Evolutionary conservation across 2,329 filamentous ascomycete species (phyloP), one percentile per base, ranked within the genome.

Genomic region (Escovopsis sp.): DNA sequence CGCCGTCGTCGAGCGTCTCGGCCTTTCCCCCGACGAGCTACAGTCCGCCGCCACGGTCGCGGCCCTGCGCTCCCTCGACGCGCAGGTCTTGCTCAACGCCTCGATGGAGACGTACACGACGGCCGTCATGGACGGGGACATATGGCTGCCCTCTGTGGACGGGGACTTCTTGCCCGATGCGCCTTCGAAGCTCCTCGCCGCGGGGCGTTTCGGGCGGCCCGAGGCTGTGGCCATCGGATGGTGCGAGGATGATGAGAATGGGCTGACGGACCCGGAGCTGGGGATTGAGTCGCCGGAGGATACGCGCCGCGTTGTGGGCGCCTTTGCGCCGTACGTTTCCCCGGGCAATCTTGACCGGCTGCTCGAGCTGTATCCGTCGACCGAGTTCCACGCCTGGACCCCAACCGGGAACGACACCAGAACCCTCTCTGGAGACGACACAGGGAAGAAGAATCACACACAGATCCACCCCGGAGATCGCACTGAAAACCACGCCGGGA

Each of bases 221-320:
- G 69, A 81, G 0, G 73, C 73, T 2, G 67, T 79, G 34, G 63
- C 82, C 17, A 58, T 66, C 28, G 76, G 78, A 12, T 68, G 63
- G 63, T 54, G 50, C 28, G 47, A 66, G 21, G 51, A 62, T 36
- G 65, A 69, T 44, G 38, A 63, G 5, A 59, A 60, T 8, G 47
- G 57, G 19, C 65, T 62, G 46, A 64, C 60, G 3, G 49, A 60
- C 41, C 35, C 46, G 4, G 48, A 40, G 28, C 63, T 67, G 40
- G 40, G 49, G 8, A 66, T 57, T 0, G 19, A n/a, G n/a, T n/a
- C n/a, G n/a, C 39, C 52, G 0, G 39, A 54, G 3, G 55, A 68
- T 35, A 63, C 60, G 1, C 42, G 43, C 16, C 43, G 48, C 4
- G 65, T 63, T 40, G 48, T 69, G 15, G 41, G 48, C 2, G 39